Percentiles rank a stretch among this genome's conserved stretches.
These are phyloP conservation scores for Wallacemonas collosoma DNA, from an alignment of 208 protist genomes.

Conservation along the genomic window DNA sequence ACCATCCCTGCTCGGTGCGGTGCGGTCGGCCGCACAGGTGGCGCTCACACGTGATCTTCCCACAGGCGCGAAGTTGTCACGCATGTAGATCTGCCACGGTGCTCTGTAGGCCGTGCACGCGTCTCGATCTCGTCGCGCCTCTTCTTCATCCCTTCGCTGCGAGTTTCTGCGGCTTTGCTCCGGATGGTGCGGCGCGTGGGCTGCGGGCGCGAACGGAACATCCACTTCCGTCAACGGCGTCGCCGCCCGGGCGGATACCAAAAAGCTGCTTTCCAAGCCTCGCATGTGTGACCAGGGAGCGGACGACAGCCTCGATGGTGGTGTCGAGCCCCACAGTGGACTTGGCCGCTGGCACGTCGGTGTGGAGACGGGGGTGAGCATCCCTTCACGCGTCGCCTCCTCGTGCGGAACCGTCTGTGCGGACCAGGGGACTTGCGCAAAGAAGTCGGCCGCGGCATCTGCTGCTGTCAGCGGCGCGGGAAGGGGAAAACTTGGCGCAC, in stretches of 20 bases:
- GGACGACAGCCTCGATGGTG: not conserved
- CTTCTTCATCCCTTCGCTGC: too few relatives aligned
- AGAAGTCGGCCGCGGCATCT: not conserved
- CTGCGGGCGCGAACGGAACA: not conserved
- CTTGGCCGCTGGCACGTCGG: not conserved
- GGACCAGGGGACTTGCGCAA: not conserved
- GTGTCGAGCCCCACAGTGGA: constrained; percentile 6
- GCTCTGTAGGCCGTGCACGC: not conserved
- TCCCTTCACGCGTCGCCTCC: not conserved
- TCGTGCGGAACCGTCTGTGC: not conserved
- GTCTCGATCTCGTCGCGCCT: not conserved
- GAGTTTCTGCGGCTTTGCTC: not conserved
- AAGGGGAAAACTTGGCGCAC: too few relatives aligned
- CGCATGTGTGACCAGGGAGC: not conserved
- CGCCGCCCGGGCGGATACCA: not conserved
- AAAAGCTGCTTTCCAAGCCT: not conserved
- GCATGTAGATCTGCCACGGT: not conserved
- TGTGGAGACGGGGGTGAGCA: not conserved
- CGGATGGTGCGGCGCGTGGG: not conserved
- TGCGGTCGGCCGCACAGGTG: not conserved
- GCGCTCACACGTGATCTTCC: not conserved
- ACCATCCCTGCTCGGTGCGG: not conserved
- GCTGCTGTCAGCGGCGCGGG: not conserved
- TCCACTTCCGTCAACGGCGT: not conserved
- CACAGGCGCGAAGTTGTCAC: not conserved